Base-by-base conservation (phyloP, 2,329 filamentous ascomycete species). In the Aspergillus ochraceus region DNA sequence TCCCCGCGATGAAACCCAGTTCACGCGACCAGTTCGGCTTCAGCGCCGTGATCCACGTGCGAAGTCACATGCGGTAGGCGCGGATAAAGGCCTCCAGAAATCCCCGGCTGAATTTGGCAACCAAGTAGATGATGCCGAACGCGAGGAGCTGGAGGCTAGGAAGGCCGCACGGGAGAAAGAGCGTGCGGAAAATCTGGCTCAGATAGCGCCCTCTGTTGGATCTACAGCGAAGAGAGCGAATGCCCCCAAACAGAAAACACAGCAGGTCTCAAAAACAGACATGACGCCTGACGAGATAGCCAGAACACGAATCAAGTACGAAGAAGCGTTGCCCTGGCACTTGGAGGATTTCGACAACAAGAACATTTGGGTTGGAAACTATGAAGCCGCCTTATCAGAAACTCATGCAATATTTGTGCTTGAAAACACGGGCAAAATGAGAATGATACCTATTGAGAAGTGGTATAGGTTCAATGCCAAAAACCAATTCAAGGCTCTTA, bases 261-360 rank as follows among this genome's bases (percentile, higher is more conserved):
- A 92, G 64, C 91, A 92, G 68, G 90, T 96, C 22, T 92, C 91
- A 71, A 88, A 91, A 66, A 86, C 90, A n/a, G 90, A 96, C 59
- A 86, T 88, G 71, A 87, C 86, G 1, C 84, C 84, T 78, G 80
- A 95, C 84, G 83, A 96, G 83, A 80, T 87, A 86, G 77, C 89
- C 60, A 80, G 80, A 53, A 80, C 83, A 47, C 81, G 86, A 60
- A 79, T 88, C 47, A 85, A 93, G 64, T 99, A 98, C 66, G 95
- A 98, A 74, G 95, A 99, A 75, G 92, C 94, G 4, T 81, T 97
- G 53, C 95, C 95, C 6, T 99, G 95, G 95, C 93, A 97, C 74
- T 77, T 99, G 39, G 95, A 99, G 73, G 95, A 99, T 74, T 96
- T 93, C 46, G 94, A 99, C 70, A 92, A 92, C 64, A 97, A 94